phyloP scores from a whole-genome alignment of 805 yeast species.

The Myxozyma lipomycoides region DNA sequence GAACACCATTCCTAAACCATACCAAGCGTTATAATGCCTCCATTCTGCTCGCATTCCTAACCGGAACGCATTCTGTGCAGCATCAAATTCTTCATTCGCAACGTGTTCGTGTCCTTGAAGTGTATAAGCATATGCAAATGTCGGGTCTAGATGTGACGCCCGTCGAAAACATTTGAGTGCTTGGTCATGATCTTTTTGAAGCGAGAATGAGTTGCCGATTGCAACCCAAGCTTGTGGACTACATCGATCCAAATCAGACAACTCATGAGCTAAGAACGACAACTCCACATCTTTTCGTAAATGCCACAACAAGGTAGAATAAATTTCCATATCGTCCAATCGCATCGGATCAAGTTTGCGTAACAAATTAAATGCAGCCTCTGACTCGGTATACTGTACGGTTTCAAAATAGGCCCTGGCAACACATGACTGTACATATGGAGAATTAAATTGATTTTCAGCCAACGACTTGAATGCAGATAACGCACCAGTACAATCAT shows the following conservation, averaged over 20 bases:
- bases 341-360: slow-evolving; percentile 73
- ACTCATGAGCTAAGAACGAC: slow-evolving; percentile 77
- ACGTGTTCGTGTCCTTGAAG: slow-evolving; percentile 90
- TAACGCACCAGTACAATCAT: slow-evolving; percentile 78
- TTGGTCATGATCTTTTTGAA: slow-evolving; percentile 79
- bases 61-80: slow-evolving; percentile 79
- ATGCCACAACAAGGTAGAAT: slow-evolving; percentile 91
- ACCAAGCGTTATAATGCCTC: slow-evolving; percentile 88
- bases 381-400: slow-evolving; percentile 77
- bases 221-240: slow-evolving; percentile 88
- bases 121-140: slow-evolving; percentile 83
- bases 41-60: slow-evolving; percentile 71
- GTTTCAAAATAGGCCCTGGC: slow-evolving; percentile 85
- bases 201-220: slow-evolving; percentile 81
- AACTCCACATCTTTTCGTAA: slow-evolving; percentile 73
- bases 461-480: slow-evolving; percentile 64
- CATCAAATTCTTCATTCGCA: slow-evolving; percentile 83
- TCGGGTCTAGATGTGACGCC: slow-evolving; percentile 63
- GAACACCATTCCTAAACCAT: slow-evolving; percentile 93
- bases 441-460: slow-evolving; percentile 58
- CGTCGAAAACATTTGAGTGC: slow-evolving; percentile 83
- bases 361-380: slow-evolving; percentile 56
- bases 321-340: slow-evolving; percentile 82
- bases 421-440: slow-evolving; percentile 77
- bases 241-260: slow-evolving; percentile 59